phyloP scores from a whole-genome alignment of 768 basidiomycete genomes.

The Pleurotus eryngii region DNA sequence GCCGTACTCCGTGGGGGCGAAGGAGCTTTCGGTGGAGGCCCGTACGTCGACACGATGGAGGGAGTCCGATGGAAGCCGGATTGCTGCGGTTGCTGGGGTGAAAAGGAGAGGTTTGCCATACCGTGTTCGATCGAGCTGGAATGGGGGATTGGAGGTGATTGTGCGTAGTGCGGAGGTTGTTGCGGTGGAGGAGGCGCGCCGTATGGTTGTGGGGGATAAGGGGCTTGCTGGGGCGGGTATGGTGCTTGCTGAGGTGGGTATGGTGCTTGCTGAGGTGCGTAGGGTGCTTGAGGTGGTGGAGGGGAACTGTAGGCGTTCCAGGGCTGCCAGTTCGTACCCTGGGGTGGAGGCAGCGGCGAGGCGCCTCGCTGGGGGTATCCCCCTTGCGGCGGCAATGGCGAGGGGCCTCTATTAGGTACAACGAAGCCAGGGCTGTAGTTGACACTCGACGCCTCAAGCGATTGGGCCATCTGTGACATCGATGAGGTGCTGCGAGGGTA shows the following conservation, averaged over 20 bases:
- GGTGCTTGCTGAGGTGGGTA: conserved; percentile 17
- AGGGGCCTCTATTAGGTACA: conserved; percentile 12
- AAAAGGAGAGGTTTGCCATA: conserved; percentile 13
- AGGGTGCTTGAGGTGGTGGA: conserved; percentile 14
- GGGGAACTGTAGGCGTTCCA: conserved; percentile 11
- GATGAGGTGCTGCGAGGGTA: neutral
- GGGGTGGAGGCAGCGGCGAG: conserved; percentile 23
- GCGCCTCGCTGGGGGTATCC: conserved; percentile 13
- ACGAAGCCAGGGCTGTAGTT: conserved; percentile 29
- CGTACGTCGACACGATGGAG: conserved; percentile 30
- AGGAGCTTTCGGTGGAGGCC: conserved; percentile 46
- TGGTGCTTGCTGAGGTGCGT: conserved; percentile 12
- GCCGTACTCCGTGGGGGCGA: conserved; percentile 34
- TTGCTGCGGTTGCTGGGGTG: conserved; percentile 16
- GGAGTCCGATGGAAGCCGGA: conserved; percentile 19
- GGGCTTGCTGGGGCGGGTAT: conserved; percentile 12
- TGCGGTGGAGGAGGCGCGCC: no score
- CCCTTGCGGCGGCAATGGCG: conserved; percentile 9
- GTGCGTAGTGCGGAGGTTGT: conserved; percentile 10
- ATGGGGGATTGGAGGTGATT: conserved; percentile 15
- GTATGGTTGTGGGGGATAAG: neutral
- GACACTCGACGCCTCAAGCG: conserved; percentile 58
- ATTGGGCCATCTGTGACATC: conserved; percentile 40
- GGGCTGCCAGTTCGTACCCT: conserved; percentile 20
- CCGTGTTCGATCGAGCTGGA: conserved; percentile 3